Percentiles rank a stretch among this genome's conserved stretches.
phyloP scores from a whole-genome alignment of 2,329 filamentous ascomycete genomes.

The Fusarium annulatum region DNA sequence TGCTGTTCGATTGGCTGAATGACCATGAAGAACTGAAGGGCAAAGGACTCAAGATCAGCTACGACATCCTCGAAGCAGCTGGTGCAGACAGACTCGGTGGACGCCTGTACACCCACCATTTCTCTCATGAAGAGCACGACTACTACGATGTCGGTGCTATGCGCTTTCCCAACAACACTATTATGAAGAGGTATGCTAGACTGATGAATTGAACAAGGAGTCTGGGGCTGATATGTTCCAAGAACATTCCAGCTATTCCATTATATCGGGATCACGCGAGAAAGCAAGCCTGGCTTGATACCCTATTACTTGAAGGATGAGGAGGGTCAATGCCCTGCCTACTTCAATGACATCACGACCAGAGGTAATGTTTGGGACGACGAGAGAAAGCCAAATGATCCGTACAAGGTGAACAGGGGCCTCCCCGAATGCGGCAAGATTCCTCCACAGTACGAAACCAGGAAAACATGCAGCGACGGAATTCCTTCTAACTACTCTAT shows the following conservation, averaged over 20 bases:
- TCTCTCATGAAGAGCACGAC: not conserved
- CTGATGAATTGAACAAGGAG: too few species aligned
- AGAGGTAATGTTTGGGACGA: not conserved
- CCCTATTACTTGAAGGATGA: not conserved
- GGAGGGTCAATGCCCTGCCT: not conserved
- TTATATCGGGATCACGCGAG: not conserved
- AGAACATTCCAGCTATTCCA: not conserved
- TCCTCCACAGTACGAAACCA: accelerated
- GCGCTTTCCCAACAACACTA: not conserved
- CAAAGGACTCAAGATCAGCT: not conserved
- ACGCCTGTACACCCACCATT: not conserved
- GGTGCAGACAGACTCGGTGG: not conserved
- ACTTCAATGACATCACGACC: accelerated
- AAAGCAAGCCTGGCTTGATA: not conserved
- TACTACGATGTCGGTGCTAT: not conserved
- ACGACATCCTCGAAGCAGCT: not conserved
- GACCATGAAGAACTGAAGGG: not conserved
- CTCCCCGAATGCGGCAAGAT: not conserved
- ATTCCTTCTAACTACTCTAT: too few species aligned
- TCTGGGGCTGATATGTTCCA: too few species aligned
- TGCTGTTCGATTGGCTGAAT: not conserved
- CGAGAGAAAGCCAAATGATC: accelerated
- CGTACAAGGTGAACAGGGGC: not conserved
- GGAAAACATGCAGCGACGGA: too few species aligned
- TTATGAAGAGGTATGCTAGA: not conserved